Conservation (phyloP, 441 rosid species). For the Syzygium malaccense region DNA sequence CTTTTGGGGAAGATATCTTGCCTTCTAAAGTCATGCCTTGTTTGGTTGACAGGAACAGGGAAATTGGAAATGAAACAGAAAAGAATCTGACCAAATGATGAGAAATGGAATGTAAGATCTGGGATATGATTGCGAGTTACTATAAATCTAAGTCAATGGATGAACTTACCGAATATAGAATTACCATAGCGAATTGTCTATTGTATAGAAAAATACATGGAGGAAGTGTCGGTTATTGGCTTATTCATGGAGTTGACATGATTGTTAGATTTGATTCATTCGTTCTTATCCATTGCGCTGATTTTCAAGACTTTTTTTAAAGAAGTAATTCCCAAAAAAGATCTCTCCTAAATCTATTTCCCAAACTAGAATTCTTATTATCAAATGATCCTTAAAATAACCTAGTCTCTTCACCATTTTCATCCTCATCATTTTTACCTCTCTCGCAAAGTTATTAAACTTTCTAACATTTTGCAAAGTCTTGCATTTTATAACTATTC, state of each 20-base stretch:
- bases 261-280: neutral
- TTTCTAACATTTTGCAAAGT: neutral
- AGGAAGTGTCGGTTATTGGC: neutral
- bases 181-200: neutral
- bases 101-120: neutral
- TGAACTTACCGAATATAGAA: neutral
- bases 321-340: neutral
- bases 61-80: neutral
- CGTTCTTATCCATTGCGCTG: neutral
- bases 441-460: neutral
- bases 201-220: neutral
- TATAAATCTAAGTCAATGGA: neutral
- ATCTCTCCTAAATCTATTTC: neutral
- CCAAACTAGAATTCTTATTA: neutral
- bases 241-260: neutral
- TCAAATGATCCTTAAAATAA: neutral
- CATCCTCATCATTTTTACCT: neutral
- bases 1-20: neutral
- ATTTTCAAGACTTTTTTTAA: neutral
- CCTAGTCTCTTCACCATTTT: neutral
- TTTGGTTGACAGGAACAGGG: neutral
- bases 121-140: neutral
- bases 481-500: neutral
- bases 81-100: neutral
- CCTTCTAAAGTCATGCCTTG: neutral